Base-by-base conservation (phyloP, 1,139 yeast genomes). In the Blastobotrys raffinosifermentans region DNA sequence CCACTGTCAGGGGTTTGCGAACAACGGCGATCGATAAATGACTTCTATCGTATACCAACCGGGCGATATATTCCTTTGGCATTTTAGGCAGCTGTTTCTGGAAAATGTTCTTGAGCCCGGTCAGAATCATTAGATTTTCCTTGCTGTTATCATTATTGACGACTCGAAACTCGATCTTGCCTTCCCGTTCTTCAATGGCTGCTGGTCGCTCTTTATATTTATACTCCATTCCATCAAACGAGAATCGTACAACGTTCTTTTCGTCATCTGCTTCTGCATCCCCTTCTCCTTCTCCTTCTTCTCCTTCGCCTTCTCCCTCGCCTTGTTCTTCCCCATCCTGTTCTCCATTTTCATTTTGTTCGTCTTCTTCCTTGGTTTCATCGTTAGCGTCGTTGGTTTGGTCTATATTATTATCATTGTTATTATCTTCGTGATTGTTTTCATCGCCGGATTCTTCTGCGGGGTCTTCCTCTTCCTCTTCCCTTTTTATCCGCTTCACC, bases 11-110 rank as follows among this genome's bases (percentile, higher is more conserved):
- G 9, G 96, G 96, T 50, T 84, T 85, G 44, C 95, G 70, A 14
- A 91, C 91, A 38, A 93, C 95, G 1, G 98, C 98, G 75, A 91
- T 86, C 0, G 96, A 87, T 31, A 93, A 67, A 64, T 91, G 99
- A 26, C 93, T 81, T 49, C 96, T 67, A 60, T 93, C 99, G 57
- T 87, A 91, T 3, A 91, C 98, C 49, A 91, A 71, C 48, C 98
- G 68, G 2, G 96, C 87, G 55, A 91, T 91, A 62, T 93, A 91
- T 57, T 93, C 97, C 45, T 93, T 75, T 22, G 99, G 99, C 99
- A 91, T 91, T 60, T 91, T 91, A 3, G 99, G 99, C 48, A 91
- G 71, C 61, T 91, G 99, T 54, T 89, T 89, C 60, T 91, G 98
- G 60, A 93, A 91, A 53, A 91, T 91, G 60, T 91, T 91, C 63